Evolutionary conservation across 306 rosid species (phyloP).

Genomic region (Lupinus albus): DNA sequence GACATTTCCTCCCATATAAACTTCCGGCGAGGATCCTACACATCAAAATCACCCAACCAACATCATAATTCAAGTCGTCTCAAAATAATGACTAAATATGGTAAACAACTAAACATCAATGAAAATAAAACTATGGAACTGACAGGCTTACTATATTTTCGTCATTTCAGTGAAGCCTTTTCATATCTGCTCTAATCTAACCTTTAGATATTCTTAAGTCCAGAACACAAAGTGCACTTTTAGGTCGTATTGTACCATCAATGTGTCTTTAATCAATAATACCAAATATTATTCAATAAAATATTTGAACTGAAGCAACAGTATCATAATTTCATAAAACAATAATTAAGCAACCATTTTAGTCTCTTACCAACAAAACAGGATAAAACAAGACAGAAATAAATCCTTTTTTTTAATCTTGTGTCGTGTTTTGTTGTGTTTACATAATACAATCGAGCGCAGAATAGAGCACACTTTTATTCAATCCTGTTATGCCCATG

Average conservation of each 20-base stretch:
- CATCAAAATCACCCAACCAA: conserved; percentile 28
- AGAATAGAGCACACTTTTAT: no score
- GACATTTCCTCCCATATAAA: conserved; percentile 99
- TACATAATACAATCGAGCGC: no score
- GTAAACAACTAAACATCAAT: not conserved
- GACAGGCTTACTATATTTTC: conserved; percentile 9
- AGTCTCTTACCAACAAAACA: no score
- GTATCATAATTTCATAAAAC: no score
- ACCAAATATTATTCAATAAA: conserved; percentile 22
- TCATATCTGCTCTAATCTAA: conserved; percentile 3
- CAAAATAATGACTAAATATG: conserved; percentile 8
- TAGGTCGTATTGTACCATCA: not conserved
- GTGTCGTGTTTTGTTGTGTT: no score
- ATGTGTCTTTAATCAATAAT: not conserved
- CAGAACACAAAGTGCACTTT: not conserved
- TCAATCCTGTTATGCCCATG: no score
- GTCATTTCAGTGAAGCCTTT: conserved; percentile 8
- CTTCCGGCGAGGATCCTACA: conserved; percentile 83
- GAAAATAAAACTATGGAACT: conserved; percentile 10
- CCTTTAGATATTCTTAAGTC: not conserved
- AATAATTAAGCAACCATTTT: no score
- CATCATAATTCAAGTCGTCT: conserved; percentile 21
- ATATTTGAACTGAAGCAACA: not conserved
- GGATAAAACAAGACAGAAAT: no score
- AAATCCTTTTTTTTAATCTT: no score